These are phyloP conservation scores for Fusarium pseudonygamai DNA, from an alignment of 2,329 filamentous ascomycete species.

Conservation along the genomic window DNA sequence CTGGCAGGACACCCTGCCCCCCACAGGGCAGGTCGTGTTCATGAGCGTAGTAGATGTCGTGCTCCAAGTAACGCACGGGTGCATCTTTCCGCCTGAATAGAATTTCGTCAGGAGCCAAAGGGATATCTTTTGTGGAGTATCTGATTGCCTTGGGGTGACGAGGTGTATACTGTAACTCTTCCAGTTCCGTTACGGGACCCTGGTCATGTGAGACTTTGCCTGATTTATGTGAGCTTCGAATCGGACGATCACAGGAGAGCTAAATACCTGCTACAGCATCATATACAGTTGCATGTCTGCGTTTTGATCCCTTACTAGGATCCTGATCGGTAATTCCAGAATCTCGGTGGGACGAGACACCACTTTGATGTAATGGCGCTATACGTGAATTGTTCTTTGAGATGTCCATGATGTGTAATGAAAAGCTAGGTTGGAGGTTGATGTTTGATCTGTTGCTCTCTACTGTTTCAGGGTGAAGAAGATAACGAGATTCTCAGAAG, in stretches of 20 bases:
- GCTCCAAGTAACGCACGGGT: conserved; percentile 73
- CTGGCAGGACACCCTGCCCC: conserved; percentile 64
- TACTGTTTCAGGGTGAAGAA: conserved; percentile 17
- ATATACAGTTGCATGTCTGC: conserved; percentile 67
- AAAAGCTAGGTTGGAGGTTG: background rate
- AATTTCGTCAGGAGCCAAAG: conserved; percentile 73
- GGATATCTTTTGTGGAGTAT: conserved; percentile 41
- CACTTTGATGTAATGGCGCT: conserved; percentile 17
- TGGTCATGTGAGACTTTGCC: conserved; percentile 45
- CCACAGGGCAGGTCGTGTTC: conserved; percentile 61
- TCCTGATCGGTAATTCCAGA: conserved; percentile 13
- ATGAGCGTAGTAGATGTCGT: conserved; percentile 76
- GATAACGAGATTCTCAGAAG: background rate
- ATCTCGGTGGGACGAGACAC: conserved; percentile 8
- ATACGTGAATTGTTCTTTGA: background rate
- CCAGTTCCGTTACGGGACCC: conserved; percentile 36
- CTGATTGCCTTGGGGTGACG: conserved; percentile 33
- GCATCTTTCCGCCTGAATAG: conserved; percentile 73
- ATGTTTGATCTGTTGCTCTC: background rate
- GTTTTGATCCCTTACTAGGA: conserved; percentile 28
- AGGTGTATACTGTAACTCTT: conserved; percentile 22
- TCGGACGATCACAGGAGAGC: background rate
- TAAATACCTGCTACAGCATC: conserved; percentile 75
- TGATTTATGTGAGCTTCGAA: conserved; percentile 42
- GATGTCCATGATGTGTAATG: conserved; percentile 19